phyloP scores from a whole-genome alignment of 345 rosid genomes.

The Hypericum androsaemum region DNA sequence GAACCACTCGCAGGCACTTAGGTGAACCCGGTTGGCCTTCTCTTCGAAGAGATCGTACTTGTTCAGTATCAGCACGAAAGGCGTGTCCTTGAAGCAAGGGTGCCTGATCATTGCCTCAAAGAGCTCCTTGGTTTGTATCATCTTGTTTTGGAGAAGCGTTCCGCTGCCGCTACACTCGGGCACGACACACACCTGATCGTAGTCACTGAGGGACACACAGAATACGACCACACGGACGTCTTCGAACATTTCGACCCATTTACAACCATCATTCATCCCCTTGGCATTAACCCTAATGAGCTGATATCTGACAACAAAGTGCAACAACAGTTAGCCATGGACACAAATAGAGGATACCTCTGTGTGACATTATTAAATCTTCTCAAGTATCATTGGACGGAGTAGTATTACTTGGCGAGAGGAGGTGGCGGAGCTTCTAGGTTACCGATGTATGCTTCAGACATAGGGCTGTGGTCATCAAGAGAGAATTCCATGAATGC shows the following conservation, averaged over 20 bases:
- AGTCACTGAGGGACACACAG: conserved; percentile 82
- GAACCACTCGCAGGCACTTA: conserved; percentile 80
- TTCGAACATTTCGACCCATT: conserved; percentile 99
- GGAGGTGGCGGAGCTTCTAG: conserved; percentile 53
- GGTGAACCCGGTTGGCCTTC: conserved; percentile 53
- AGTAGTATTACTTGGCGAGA: conserved; percentile 42
- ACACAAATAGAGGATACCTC: no score
- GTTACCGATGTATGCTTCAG: conserved; percentile 67
- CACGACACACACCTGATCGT: conserved; percentile 54
- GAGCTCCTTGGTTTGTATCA: conserved; percentile 83
- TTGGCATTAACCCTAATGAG: conserved; percentile 84
- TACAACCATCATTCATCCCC: conserved; percentile 93
- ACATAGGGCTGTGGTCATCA: conserved; percentile 82
- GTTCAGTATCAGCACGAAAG: conserved; percentile 74
- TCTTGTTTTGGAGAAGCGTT: conserved; percentile 57
- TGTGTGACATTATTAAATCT: no score
- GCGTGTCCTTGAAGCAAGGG: conserved; percentile 81
- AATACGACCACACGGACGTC: conserved; percentile 75
- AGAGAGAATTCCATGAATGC: conserved; percentile 94
- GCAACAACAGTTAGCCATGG: not conserved
- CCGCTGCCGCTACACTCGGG: conserved; percentile 43
- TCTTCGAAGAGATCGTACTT: conserved; percentile 92
- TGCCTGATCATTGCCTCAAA: conserved; percentile 70
- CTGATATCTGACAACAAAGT: conserved; percentile 51
- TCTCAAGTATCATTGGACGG: not conserved